Percentiles rank a stretch among this genome's conserved stretches.
phyloP scores from a whole-genome alignment of 257 asterid genomes.

The Solanum virginianum region DNA sequence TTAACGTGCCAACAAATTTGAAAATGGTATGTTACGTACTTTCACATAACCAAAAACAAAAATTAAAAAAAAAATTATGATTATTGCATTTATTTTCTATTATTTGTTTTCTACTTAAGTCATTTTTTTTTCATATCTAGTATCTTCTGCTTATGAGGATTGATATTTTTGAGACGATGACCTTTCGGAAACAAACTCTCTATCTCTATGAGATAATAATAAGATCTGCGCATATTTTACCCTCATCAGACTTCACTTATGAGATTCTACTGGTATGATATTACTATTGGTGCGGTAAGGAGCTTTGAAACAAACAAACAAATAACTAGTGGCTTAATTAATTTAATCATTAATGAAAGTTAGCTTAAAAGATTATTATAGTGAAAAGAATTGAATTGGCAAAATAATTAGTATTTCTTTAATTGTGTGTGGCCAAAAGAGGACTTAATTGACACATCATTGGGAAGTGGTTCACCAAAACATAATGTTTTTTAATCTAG shows the following conservation, averaged over 20 bases:
- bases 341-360: not conserved
- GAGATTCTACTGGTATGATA: too few relatives aligned
- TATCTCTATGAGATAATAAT: too few relatives aligned
- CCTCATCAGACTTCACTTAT: too few relatives aligned
- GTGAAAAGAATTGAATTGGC: not conserved
- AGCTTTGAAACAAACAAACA: too few relatives aligned
- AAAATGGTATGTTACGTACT: not conserved
- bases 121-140: too few relatives aligned
- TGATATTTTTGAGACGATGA: too few relatives aligned
- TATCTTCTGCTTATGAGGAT: too few relatives aligned
- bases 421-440: not conserved
- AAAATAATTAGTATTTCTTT: not conserved
- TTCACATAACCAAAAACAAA: not conserved
- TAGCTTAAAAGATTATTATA: not conserved
- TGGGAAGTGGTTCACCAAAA: not conserved
- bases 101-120: too few relatives aligned
- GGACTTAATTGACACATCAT: not conserved
- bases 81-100: too few relatives aligned
- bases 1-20: not conserved
- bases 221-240: too few relatives aligned
- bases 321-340: not conserved
- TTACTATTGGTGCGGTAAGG: too few relatives aligned
- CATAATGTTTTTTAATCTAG: not conserved
- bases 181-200: accelerated
- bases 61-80: not conserved